Evolutionary conservation across 257 asterid genomes (phyloP).

Genomic region (Przewalskia tangutica): DNA sequence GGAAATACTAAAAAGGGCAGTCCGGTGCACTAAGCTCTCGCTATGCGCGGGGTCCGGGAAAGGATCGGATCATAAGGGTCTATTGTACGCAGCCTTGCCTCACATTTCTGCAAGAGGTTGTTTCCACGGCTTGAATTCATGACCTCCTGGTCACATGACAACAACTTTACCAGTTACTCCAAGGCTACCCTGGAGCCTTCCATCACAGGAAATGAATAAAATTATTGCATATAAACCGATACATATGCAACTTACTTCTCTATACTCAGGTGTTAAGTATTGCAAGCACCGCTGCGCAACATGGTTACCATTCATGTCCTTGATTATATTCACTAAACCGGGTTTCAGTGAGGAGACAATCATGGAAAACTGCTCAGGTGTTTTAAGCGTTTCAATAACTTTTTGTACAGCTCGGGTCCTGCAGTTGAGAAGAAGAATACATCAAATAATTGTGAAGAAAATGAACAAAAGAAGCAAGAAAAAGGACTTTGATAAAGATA

Average conservation of each 20-base stretch:
- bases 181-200: no score
- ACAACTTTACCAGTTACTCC: no score
- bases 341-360: constrained; percentile 81
- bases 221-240: not conserved
- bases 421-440: constrained; percentile 8
- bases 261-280: constrained; percentile 63
- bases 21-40: no score
- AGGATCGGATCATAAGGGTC: no score
- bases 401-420: constrained; percentile 97
- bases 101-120: no score
- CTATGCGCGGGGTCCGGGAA: no score
- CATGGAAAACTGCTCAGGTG: constrained; percentile 51
- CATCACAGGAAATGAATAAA: not conserved
- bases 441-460: not conserved
- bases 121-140: no score
- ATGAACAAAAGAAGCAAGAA: not conserved
- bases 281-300: constrained; percentile 87
- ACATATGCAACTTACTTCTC: constrained; percentile 40
- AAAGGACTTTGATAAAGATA: not conserved
- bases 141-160: no score
- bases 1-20: not conserved
- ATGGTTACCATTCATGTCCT: constrained; percentile 84
- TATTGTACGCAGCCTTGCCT: no score
- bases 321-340: constrained; percentile 74
- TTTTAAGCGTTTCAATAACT: constrained; percentile 76